phyloP scores from a whole-genome alignment of 2,329 filamentous ascomycete species.

The Neophaeococcomyces aloes region DNA sequence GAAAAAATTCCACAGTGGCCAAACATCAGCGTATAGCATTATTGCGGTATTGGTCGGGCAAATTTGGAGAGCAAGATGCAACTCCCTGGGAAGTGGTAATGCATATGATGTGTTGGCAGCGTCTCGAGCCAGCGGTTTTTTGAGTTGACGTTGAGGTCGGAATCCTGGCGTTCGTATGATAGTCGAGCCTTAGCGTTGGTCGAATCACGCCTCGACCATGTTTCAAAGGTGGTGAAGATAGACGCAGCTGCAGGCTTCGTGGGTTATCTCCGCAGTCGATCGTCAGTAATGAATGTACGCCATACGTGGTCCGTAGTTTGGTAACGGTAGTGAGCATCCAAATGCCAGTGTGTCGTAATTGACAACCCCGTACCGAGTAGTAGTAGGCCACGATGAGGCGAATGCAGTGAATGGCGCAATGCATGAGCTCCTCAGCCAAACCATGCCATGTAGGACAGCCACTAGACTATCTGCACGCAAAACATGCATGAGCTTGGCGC shows the following conservation, averaged over 20 bases:
- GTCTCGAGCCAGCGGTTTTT: conserved; percentile 20
- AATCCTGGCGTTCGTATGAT: conserved; percentile 13
- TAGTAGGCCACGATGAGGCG: conserved; percentile 1
- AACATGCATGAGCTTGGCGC: conserved; percentile 9
- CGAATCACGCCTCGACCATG: conserved; percentile 7
- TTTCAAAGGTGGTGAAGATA: conserved; percentile 6
- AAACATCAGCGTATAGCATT: conserved; percentile 13
- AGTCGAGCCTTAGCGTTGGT: conserved; percentile 4
- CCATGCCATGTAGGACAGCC: neutral
- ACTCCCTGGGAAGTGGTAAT: conserved; percentile 13
- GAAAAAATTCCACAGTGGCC: conserved; percentile 21
- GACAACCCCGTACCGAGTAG: conserved; percentile 3
- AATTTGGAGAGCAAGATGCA: conserved; percentile 4
- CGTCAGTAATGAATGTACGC: neutral
- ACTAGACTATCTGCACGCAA: conserved; percentile 6
- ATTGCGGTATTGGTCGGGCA: conserved; percentile 15
- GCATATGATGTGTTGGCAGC: conserved; percentile 22
- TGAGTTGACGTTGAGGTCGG: conserved; percentile 16
- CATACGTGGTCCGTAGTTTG: neutral
- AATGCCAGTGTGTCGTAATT: conserved; percentile 8
- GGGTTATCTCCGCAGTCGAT: neutral
- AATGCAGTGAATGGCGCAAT: conserved; percentile 6
- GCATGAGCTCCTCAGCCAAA: neutral
- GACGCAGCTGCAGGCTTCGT: neutral
- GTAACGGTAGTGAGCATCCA: neutral